phyloP scores from a whole-genome alignment of 768 basidiomycete species.

The Rhodotorula toruloides region DNA sequence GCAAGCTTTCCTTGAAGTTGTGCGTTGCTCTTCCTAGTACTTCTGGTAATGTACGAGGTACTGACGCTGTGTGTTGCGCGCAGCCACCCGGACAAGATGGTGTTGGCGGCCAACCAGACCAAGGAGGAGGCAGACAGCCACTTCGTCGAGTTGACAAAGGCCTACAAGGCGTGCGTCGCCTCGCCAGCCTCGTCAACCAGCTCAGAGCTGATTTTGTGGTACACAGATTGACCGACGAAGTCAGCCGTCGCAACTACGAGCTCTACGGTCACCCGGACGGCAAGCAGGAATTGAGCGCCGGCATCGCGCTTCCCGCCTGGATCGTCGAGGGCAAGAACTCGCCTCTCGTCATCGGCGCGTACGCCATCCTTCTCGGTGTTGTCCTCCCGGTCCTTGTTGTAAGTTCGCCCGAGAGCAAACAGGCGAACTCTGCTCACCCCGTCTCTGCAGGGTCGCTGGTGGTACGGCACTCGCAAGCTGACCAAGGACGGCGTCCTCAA shows the following conservation, averaged over 20 bases:
- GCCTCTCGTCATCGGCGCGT: conserved; percentile 79
- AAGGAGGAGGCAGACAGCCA: conserved; percentile 75
- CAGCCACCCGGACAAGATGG: conserved; percentile 97
- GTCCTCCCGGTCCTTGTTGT: conserved; percentile 79
- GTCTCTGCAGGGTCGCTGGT: conserved; percentile 70
- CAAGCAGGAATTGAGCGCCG: conserved; percentile 86
- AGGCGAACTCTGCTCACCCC: background rate
- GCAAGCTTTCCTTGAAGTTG: conserved; percentile 83
- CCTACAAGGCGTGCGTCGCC: conserved; percentile 77
- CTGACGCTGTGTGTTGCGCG: background rate
- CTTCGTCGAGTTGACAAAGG: conserved; percentile 92
- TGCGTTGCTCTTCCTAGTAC: conserved; percentile 46
- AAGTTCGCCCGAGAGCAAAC: conserved; percentile 38
- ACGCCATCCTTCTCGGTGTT: conserved; percentile 81
- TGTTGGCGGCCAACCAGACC: conserved; percentile 72
- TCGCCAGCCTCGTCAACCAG: background rate
- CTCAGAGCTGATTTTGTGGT: background rate
- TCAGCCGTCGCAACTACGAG: conserved; percentile 80
- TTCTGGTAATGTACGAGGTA: background rate
- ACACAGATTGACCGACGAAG: conserved; percentile 78
- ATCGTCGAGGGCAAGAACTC: conserved; percentile 87
- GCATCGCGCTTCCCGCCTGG: conserved; percentile 91
- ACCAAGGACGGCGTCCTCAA: conserved; percentile 89
- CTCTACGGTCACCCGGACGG: conserved; percentile 93
- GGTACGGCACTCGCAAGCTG: conserved; percentile 83